Evolutionary conservation across 139 green algal genomes (phyloP).

Genomic region (Pseudopediastrum boryanum): DNA sequence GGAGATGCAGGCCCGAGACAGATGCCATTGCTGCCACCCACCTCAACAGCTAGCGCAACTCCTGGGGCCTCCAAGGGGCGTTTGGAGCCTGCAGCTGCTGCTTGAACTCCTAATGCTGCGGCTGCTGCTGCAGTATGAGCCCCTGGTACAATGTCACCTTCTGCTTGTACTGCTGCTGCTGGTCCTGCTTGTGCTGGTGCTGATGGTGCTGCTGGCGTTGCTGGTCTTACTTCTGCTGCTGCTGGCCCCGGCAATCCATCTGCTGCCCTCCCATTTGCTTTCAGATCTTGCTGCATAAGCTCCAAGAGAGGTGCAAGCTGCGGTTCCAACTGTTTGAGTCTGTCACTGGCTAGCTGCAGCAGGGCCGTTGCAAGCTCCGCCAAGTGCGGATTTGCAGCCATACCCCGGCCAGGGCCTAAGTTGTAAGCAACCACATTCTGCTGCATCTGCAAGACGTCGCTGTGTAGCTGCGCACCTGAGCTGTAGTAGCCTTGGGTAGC

Average conservation of each 20-base stretch:
- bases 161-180: background rate
- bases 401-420: too few relatives aligned
- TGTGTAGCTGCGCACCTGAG: too few relatives aligned
- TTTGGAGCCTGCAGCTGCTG: background rate
- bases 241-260: background rate
- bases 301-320: too few relatives aligned
- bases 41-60: background rate
- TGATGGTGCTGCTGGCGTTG: background rate
- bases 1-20: background rate
- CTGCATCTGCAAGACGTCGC: too few relatives aligned
- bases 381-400: too few relatives aligned
- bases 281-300: too few relatives aligned
- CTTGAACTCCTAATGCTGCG: background rate
- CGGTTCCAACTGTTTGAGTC: too few relatives aligned
- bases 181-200: background rate
- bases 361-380: too few relatives aligned
- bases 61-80: background rate
- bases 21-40: background rate
- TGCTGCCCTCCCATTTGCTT: too few relatives aligned
- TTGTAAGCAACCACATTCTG: too few relatives aligned
- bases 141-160: background rate
- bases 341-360: too few relatives aligned
- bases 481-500: too few relatives aligned
- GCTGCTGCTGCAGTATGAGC: background rate
- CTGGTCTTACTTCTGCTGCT: background rate